Evolutionary conservation across 2,329 filamentous ascomycete species (phyloP), one percentile per base, ranked within the genome.

Genomic region (Talaromyces sp.): DNA sequence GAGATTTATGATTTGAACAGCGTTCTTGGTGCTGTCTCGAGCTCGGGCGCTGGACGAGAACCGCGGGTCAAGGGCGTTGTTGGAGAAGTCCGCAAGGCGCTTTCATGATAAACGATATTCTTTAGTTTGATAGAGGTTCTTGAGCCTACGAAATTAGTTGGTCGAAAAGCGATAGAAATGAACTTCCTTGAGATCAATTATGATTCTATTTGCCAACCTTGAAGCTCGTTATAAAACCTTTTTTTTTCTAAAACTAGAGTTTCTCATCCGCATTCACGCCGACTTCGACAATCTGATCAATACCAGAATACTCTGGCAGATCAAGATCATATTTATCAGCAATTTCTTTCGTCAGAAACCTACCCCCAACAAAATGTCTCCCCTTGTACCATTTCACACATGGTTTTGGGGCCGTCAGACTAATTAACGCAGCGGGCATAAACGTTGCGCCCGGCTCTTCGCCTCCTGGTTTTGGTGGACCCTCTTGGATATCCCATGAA

Each of bases 321-420:
- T 95, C 89, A 64, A 99, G 83, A 54, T 86, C 85, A 78, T 96
- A 99, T 77, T 95, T 97, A 68, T 89, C 84, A 36, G 92, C 89
- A 69, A 97, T 87, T 57, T 82, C 81, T 58, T 86, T 85, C 22
- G 89, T 86, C 70, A 99, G 83, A 71, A 99, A 99, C 84, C 91
- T 82, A 59, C 95, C 95, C 8, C 95, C 95, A 60, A 99, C 76
- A 71, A 98, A 99, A 80, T 99, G 95, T 54, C 91, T 85, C 0
- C 93, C 95, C 65, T 81, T 86, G 75, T 96, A 99, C 73, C 87
- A 86, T 74, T 88, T 89, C 7, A 92, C 89, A 63, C 96, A 80
- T 7, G 93, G 93, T 78, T 99, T 99, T 3, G 95, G 92, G 10
- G 95, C 95, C 55, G 93, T 96, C 71, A 99, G 80, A 72, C 91